A percentile compares a stretch with the other conserved stretches of the same genome.
Conservation (phyloP, 768 basidiomycete genomes). For the Porphyrellus cyaneotinctus region DNA sequence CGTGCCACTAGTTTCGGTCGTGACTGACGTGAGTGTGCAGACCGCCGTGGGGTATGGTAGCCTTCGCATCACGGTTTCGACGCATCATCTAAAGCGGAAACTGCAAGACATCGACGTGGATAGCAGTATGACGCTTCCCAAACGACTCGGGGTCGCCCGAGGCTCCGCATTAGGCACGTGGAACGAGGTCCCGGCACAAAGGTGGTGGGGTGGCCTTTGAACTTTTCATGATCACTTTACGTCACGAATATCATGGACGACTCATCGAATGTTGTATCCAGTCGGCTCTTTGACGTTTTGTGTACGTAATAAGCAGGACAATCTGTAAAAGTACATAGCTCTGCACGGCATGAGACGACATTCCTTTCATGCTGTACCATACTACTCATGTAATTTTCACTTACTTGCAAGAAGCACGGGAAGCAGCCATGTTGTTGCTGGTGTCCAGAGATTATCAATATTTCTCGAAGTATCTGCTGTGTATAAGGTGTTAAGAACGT, state of each 20-base stretch:
- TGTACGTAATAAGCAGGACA: not conserved
- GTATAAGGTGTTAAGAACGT: too few species aligned
- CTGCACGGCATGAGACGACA: not conserved
- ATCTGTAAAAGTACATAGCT: not conserved
- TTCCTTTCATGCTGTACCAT: not conserved
- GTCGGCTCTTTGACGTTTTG: not conserved
- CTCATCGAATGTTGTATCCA: not conserved
- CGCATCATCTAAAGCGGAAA: slow-evolving; percentile 17
- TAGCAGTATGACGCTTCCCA: not conserved
- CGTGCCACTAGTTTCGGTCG: too few species aligned
- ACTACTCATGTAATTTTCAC: not conserved
- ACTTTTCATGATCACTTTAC: not conserved
- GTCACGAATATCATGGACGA: not conserved
- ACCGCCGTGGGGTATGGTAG: not conserved
- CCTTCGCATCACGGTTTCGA: slow-evolving; percentile 6
- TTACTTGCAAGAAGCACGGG: not conserved
- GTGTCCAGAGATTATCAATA: too few species aligned
- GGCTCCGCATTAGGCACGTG: not conserved
- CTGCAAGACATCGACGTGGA: slow-evolving; percentile 8
- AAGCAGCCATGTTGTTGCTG: not conserved
- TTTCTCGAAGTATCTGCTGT: too few species aligned
- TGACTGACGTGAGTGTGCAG: not conserved
- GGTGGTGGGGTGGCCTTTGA: not conserved
- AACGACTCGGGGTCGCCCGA: not conserved
- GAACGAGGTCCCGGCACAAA: not conserved